phyloP scores from a whole-genome alignment of 805 yeast species.

The Candida silvatica region DNA sequence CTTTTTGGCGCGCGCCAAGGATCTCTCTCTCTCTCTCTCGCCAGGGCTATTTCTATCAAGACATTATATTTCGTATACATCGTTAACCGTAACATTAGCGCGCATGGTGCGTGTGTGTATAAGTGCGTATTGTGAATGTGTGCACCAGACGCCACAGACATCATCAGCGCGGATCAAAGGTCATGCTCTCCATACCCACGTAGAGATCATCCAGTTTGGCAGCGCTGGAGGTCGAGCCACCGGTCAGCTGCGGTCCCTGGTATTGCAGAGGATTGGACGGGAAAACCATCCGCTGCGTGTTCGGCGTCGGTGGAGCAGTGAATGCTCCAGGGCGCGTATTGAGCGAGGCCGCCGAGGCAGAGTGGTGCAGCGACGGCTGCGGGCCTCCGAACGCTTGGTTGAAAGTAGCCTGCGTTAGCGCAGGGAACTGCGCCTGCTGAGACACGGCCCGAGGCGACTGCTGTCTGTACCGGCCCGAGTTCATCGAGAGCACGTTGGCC shows the following conservation, averaged over 20 bases:
- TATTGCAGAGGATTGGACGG: constrained; percentile 2
- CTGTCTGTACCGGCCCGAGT: constrained; percentile 25
- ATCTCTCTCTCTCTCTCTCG: too few relatives aligned
- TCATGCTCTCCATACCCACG: constrained; percentile 20
- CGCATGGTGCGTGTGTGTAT: too few relatives aligned
- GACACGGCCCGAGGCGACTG: constrained; percentile 25
- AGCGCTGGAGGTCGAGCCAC: constrained; percentile 16
- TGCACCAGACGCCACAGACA: too few relatives aligned
- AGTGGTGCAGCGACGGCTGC: constrained; percentile 16
- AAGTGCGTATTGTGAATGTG: too few relatives aligned
- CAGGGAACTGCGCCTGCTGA: constrained; percentile 2
- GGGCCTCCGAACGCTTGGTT: not conserved
- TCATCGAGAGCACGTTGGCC: constrained; percentile 19
- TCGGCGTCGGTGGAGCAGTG: constrained; percentile 14
- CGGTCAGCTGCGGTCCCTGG: constrained; percentile 19
- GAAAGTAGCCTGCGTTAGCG: not conserved
- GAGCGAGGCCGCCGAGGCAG: constrained; percentile 23
- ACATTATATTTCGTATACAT: too few relatives aligned
- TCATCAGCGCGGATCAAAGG: constrained; percentile 12
- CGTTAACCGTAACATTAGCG: too few relatives aligned
- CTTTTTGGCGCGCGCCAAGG: too few relatives aligned
- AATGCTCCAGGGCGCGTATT: constrained; percentile 19
- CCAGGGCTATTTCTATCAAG: too few relatives aligned
- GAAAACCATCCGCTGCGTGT: constrained; percentile 8
- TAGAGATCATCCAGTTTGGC: constrained; percentile 18